Conservation (phyloP, 1,284 basidiomycete genomes). For the Laetiporus sulphureus region DNA sequence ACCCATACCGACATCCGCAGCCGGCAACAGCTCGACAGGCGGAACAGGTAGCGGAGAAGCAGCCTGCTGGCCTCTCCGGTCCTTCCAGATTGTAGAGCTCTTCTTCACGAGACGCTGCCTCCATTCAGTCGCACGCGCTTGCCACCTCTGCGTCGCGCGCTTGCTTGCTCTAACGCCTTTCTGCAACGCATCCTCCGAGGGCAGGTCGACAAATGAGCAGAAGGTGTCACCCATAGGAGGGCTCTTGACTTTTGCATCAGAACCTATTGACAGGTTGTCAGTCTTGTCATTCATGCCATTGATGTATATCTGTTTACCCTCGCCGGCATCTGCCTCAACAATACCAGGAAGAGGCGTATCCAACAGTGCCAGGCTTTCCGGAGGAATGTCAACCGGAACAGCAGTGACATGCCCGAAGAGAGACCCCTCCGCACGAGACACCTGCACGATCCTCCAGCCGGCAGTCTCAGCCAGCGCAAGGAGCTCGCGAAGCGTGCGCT, state of each 20-base stretch:
- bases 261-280: too few species aligned
- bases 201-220: slow-evolving; percentile 20
- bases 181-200: slow-evolving; percentile 21
- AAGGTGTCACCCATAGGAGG: slow-evolving; percentile 24
- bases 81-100: slow-evolving; percentile 6
- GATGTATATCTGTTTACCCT: slow-evolving; percentile 1
- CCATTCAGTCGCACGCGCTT: slow-evolving; percentile 7
- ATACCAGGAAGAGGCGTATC: slow-evolving; percentile 6
- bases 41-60: neutral
- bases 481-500: slow-evolving; percentile 63
- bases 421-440: slow-evolving; percentile 51
- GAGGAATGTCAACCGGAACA: slow-evolving; percentile 45
- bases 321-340: neutral
- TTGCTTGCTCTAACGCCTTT: slow-evolving; percentile 5
- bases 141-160: slow-evolving; percentile 5
- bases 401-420: slow-evolving; percentile 64
- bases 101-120: slow-evolving; percentile 6
- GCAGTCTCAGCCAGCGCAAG: slow-evolving; percentile 48
- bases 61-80: neutral
- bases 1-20: neutral
- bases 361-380: slow-evolving; percentile 13
- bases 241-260: slow-evolving; percentile 10
- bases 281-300: too few species aligned
- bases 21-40: neutral
- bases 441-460: slow-evolving; percentile 60